A percentile compares a stretch with the other conserved stretches of the same genome.
phyloP scores from a whole-genome alignment of 2,329 filamentous ascomycete species.

The Claviceps purpurea region DNA sequence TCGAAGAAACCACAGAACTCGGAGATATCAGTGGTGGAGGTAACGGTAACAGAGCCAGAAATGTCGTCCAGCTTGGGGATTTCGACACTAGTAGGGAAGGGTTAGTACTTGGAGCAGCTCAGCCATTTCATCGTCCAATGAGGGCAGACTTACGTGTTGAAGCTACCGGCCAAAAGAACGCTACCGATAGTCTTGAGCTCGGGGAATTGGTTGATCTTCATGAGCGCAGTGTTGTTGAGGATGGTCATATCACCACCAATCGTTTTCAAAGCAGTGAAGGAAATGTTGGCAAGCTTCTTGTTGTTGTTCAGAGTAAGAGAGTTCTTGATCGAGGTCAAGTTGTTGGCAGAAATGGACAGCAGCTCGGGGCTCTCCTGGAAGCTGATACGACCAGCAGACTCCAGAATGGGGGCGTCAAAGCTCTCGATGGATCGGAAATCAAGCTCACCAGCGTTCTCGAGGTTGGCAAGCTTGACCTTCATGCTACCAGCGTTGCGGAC shows the following conservation, averaged over 20 bases:
- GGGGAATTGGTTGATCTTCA: constrained; percentile 52
- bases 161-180: constrained; percentile 73
- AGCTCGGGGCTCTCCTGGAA: constrained; percentile 69
- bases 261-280: constrained; percentile 52
- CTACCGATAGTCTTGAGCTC: constrained; percentile 63
- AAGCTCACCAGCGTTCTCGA: constrained; percentile 41
- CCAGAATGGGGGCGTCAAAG: constrained; percentile 60
- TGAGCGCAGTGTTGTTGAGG: constrained; percentile 75
- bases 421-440: constrained; percentile 61
- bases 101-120: not conserved
- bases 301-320: constrained; percentile 50
- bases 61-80: constrained; percentile 57
- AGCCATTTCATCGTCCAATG: not conserved
- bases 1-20: constrained; percentile 40
- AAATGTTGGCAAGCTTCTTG: constrained; percentile 55
- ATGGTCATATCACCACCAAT: constrained; percentile 73
- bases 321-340: constrained; percentile 45
- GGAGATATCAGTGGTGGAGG: constrained; percentile 49
- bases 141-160: constrained; percentile 53
- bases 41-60: constrained; percentile 57
- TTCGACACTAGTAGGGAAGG: constrained; percentile 40
- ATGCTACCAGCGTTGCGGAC: constrained; percentile 68
- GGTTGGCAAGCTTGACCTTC: constrained; percentile 60
- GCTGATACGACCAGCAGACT: constrained; percentile 55
- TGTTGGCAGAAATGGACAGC: constrained; percentile 48